phyloP scores from a whole-genome alignment of 2,329 filamentous ascomycete genomes.

The Aspergillus tubingensis region DNA sequence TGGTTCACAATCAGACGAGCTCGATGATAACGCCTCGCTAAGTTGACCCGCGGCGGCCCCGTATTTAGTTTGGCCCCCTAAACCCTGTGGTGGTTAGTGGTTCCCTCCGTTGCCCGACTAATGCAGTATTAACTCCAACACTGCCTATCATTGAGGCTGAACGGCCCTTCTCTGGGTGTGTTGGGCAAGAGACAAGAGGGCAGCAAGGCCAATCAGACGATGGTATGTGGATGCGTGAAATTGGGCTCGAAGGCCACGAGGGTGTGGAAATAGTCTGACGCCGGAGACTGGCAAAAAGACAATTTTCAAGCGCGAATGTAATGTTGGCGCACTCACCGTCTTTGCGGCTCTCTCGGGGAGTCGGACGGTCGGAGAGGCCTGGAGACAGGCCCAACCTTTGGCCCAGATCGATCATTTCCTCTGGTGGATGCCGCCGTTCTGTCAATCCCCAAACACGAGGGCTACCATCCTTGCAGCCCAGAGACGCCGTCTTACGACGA shows the following conservation, averaged over 20 bases:
- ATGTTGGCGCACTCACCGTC: background rate
- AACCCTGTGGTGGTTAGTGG: background rate
- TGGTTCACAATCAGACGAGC: background rate
- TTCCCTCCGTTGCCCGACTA: constrained; percentile 1
- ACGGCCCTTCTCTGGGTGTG: background rate
- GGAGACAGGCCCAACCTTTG: background rate
- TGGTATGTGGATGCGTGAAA: constrained; percentile 7
- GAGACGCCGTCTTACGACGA: background rate
- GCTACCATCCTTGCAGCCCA: background rate
- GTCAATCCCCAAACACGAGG: constrained; percentile 3
- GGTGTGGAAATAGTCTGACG: background rate
- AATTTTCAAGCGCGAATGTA: background rate
- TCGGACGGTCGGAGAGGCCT: background rate
- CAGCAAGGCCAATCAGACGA: background rate
- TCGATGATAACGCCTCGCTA: constrained; percentile 2
- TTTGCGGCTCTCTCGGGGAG: background rate
- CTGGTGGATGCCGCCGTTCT: background rate
- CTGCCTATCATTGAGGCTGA: constrained; percentile 8
- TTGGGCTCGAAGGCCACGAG: constrained; percentile 1
- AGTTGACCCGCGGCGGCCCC: background rate
- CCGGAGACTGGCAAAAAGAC: background rate
- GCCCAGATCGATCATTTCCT: background rate
- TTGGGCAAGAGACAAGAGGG: background rate
- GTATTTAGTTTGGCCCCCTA: constrained; percentile 2
- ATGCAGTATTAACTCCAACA: constrained; percentile 1